Evolutionary conservation across 305 asterid species (phyloP).

Genomic region (Solanum hybrid): DNA sequence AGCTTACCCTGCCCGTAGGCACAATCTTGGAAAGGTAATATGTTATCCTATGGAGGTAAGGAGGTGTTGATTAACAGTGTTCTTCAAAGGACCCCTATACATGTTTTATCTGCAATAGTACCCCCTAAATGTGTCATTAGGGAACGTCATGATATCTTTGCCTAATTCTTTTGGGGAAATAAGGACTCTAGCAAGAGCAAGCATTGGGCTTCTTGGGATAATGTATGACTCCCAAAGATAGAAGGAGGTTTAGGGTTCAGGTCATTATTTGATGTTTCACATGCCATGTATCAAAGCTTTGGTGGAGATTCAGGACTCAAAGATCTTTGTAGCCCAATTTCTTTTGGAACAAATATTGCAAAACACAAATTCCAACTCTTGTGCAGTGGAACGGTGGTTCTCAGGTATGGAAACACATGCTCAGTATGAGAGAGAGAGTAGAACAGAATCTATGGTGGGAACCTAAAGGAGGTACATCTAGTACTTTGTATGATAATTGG

Average conservation of each 20-base stretch:
- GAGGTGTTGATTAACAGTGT: not conserved
- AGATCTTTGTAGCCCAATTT: not conserved
- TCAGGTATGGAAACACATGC: not conserved
- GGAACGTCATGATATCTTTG: not conserved
- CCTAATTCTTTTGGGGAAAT: not conserved
- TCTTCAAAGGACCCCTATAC: not conserved
- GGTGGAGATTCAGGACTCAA: not conserved
- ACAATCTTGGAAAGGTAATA: not conserved
- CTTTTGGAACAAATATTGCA: not conserved
- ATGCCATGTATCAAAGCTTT: not conserved
- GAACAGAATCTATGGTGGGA: too few species aligned
- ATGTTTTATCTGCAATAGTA: not conserved
- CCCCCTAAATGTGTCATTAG: not conserved
- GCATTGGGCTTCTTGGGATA: not conserved
- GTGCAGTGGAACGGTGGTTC: not conserved
- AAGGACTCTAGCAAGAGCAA: not conserved
- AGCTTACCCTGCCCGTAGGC: not conserved
- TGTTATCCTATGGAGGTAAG: not conserved
- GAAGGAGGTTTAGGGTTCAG: not conserved
- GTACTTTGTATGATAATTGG: too few species aligned
- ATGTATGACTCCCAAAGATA: not conserved
- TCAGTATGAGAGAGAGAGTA: too few species aligned
- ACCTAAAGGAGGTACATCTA: too few species aligned
- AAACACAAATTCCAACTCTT: not conserved
- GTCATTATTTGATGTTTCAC: not conserved